These are phyloP conservation scores for Avena eriantha DNA, from an alignment of 176 grass and related monocot genomes.

Conservation along the genomic window DNA sequence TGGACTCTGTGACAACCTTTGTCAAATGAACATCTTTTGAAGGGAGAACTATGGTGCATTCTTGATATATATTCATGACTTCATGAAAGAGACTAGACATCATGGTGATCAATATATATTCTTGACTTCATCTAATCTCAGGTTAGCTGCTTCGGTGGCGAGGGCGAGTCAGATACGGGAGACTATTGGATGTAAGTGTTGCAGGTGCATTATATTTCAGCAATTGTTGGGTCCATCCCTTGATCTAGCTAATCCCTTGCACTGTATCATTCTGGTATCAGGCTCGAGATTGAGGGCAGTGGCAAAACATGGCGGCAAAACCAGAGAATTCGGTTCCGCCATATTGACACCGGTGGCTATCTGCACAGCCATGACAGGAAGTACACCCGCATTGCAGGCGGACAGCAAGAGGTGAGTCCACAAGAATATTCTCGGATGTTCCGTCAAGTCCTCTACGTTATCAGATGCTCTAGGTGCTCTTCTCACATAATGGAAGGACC, in stretches of 20 bases:
- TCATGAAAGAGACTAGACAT: not conserved
- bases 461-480: not conserved
- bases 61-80: not conserved
- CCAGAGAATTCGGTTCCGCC: slow-evolving; percentile 72
- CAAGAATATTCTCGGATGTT: not conserved
- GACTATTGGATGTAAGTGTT: slow-evolving; percentile 82
- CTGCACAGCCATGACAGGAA: slow-evolving; percentile 94
- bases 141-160: slow-evolving; percentile 94
- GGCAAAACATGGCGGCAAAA: slow-evolving; percentile 79
- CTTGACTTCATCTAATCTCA: slow-evolving; percentile 46
- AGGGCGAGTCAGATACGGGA: slow-evolving; percentile 83
- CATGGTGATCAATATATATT: slow-evolving; percentile 2
- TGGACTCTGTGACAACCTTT: not conserved
- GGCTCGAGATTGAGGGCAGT: slow-evolving; percentile 76
- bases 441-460: not conserved
- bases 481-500: slow-evolving; percentile 1
- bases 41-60: not conserved
- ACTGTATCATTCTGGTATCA: slow-evolving; percentile 30
- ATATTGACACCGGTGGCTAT: slow-evolving; percentile 85
- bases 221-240: not conserved
- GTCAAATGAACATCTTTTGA: not conserved
- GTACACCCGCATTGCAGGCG: slow-evolving; percentile 86
- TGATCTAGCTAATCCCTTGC: slow-evolving; percentile 17
- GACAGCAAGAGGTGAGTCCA: slow-evolving; percentile 88
- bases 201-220: not conserved